These are phyloP conservation scores for Catunica adiposa DNA, from an alignment of 2,329 filamentous ascomycete species.

Conservation along the genomic window DNA sequence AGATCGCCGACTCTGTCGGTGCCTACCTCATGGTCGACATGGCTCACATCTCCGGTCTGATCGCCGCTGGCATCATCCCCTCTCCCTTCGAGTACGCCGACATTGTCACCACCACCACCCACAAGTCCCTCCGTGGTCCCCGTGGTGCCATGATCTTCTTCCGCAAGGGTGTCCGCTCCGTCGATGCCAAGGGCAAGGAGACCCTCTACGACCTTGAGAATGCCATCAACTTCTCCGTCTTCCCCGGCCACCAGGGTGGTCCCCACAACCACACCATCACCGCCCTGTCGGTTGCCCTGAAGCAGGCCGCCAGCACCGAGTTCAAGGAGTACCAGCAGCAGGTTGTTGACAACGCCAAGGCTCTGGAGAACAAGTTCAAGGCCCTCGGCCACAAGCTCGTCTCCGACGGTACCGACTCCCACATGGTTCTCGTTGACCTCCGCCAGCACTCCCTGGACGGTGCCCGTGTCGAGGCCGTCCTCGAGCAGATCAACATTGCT, in stretches of 20 bases:
- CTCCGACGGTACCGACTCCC: slow-evolving; percentile 87
- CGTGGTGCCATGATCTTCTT: slow-evolving; percentile 99
- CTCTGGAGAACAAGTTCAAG: slow-evolving; percentile 72
- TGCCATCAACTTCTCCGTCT: slow-evolving; percentile 97
- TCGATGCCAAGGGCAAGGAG: slow-evolving; percentile 83
- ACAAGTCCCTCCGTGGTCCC: slow-evolving; percentile 95
- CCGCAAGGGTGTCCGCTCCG: slow-evolving; percentile 85
- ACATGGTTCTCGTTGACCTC: slow-evolving; percentile 91
- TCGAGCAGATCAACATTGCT: slow-evolving; percentile 96
- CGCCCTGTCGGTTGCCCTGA: slow-evolving; percentile 80
- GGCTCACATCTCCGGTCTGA: slow-evolving; percentile 94
- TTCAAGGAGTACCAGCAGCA: slow-evolving; percentile 91
- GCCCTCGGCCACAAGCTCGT: slow-evolving; percentile 85
- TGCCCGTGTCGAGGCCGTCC: slow-evolving; percentile 84
- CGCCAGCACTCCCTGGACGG: slow-evolving; percentile 77
- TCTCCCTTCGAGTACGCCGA: slow-evolving; percentile 87
- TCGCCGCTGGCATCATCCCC: slow-evolving; percentile 83
- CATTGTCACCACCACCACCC: slow-evolving; percentile 94
- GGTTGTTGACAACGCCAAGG: slow-evolving; percentile 85
- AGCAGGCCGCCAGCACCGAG: slow-evolving; percentile 78
- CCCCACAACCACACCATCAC: slow-evolving; percentile 99
- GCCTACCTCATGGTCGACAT: slow-evolving; percentile 95
- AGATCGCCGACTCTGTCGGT: slow-evolving; percentile 84
- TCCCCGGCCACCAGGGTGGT: slow-evolving; percentile 95
- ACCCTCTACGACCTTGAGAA: slow-evolving; percentile 83